Evolutionary conservation across 2,329 filamentous ascomycete species (phyloP).

Genomic region (Chaetothyriales sp.): DNA sequence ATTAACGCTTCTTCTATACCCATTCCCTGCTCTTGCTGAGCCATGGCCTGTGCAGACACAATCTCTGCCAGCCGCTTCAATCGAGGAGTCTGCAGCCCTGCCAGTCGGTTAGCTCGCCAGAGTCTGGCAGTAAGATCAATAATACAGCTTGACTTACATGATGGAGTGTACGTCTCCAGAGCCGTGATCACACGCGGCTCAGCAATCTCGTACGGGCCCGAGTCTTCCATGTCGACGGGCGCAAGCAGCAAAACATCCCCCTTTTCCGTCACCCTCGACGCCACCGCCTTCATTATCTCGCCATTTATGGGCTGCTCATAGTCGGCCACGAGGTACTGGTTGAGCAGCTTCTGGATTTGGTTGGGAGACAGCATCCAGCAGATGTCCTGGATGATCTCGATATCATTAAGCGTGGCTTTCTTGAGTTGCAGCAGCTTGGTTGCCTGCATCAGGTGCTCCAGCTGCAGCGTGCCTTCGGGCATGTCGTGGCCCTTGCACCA

Average conservation of each 20-base stretch:
- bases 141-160: conserved; percentile 64
- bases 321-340: conserved; percentile 96
- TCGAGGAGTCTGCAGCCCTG: conserved; percentile 89
- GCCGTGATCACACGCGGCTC: conserved; percentile 93
- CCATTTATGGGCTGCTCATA: conserved; percentile 99
- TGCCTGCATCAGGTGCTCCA: conserved; percentile 96
- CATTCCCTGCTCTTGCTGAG: conserved; percentile 79
- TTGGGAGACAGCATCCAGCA: conserved; percentile 94
- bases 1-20: conserved; percentile 23
- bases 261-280: conserved; percentile 93
- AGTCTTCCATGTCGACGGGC: conserved; percentile 97
- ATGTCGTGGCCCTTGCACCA: conserved; percentile 99
- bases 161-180: conserved; percentile 93
- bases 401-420: conserved; percentile 97
- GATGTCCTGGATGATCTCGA: conserved; percentile 99
- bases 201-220: conserved; percentile 94
- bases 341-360: conserved; percentile 96
- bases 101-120: conserved; percentile 20
- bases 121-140: not conserved
- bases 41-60: conserved; percentile 88
- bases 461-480: conserved; percentile 91
- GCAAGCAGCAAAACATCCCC: conserved; percentile 86
- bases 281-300: conserved; percentile 99
- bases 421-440: conserved; percentile 96
- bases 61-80: conserved; percentile 96